These are phyloP conservation scores for Marasmius oreades DNA, from an alignment of 1,284 basidiomycete genomes.

Conservation along the genomic window DNA sequence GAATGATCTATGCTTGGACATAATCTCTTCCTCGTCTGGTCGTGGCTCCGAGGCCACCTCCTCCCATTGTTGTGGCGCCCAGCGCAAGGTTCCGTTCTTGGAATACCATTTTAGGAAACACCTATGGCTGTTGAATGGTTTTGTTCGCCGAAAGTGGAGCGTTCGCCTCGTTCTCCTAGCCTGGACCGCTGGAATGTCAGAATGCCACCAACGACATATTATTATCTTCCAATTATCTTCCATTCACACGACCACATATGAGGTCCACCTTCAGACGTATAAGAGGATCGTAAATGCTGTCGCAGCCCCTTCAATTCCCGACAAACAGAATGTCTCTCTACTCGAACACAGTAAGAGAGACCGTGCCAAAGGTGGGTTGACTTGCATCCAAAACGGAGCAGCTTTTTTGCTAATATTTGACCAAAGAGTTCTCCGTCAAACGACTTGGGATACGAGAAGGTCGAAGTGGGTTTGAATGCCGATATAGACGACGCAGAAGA, in stretches of 20 bases:
- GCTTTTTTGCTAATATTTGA: background rate
- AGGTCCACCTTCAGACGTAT: background rate
- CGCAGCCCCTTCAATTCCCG: background rate
- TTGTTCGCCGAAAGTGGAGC: background rate
- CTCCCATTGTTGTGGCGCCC: background rate
- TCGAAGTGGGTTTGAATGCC: background rate
- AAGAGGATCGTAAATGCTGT: background rate
- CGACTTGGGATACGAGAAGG: background rate
- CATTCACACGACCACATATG: background rate
- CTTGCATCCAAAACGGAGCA: background rate
- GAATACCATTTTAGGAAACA: background rate
- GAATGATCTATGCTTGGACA: background rate
- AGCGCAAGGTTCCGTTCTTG: background rate
- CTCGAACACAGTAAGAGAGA: background rate
- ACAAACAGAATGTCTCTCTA: background rate
- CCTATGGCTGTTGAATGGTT: background rate
- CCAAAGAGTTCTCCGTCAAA: background rate
- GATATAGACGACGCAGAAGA: background rate
- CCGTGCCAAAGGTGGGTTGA: background rate
- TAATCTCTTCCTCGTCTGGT: background rate
- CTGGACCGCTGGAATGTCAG: background rate
- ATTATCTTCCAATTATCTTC: background rate
- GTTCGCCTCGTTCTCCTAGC: background rate
- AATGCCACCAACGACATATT: too few relatives aligned
- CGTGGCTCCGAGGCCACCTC: background rate